Evolutionary conservation across 1,139 yeast genomes (phyloP).

Genomic region (Protomyces lactucae-debilis): DNA sequence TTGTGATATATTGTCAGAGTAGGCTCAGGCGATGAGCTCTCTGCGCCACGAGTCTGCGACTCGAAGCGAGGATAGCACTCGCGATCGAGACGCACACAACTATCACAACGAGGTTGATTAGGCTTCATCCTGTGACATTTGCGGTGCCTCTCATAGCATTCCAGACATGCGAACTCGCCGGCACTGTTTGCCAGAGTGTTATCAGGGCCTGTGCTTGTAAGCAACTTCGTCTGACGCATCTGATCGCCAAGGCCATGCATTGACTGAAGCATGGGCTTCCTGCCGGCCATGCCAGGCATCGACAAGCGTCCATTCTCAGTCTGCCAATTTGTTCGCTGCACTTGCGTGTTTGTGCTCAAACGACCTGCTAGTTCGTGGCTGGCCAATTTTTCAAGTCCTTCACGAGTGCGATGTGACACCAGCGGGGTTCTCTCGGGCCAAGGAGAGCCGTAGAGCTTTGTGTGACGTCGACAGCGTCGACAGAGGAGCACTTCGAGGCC

Average conservation of each 20-base stretch:
- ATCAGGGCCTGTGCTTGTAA: neutral
- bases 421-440: slow-evolving; percentile 22
- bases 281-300: neutral
- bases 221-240: neutral
- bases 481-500: slow-evolving; percentile 3
- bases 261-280: neutral
- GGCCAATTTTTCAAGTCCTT: neutral
- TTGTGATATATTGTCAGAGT: neutral
- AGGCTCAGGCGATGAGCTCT: neutral
- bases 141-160: neutral
- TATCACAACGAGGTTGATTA: neutral
- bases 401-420: neutral
- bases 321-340: neutral
- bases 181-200: neutral
- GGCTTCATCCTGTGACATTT: neutral
- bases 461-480: slow-evolving; percentile 21
- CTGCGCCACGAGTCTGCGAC: neutral
- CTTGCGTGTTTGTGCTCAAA: neutral
- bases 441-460: slow-evolving; percentile 9
- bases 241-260: neutral
- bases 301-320: neutral
- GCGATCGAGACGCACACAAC: neutral
- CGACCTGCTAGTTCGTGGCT: neutral
- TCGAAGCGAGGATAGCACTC: neutral
- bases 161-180: neutral